A percentile compares a stretch with the other conserved stretches of the same genome.
phyloP scores from a whole-genome alignment of 129 eudicot species.

The Centrapalus pauciflorus region DNA sequence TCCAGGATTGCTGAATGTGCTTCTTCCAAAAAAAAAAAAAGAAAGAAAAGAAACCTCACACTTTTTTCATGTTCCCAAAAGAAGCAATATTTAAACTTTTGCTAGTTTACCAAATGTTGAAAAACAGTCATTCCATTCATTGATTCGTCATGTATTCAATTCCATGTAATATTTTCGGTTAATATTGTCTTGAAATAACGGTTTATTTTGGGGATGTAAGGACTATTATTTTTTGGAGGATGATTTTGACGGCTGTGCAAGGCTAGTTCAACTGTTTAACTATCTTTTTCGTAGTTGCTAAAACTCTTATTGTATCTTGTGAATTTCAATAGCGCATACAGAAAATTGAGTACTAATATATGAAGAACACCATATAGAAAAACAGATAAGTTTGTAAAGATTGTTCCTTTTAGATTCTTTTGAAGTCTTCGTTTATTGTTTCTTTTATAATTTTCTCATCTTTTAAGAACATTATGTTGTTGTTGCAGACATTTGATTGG shows the following conservation, averaged over 20 bases:
- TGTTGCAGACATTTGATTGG: conserved; percentile 93
- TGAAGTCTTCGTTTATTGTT: background rate
- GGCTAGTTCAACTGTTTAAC: background rate
- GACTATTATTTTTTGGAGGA: background rate
- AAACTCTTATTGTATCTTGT: background rate
- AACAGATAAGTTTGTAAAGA: conserved; percentile 14
- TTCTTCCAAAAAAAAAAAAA: background rate
- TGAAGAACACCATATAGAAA: no score
- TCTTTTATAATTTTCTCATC: background rate
- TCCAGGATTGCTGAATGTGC: background rate
- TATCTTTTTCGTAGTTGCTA: background rate
- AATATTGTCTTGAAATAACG: background rate
- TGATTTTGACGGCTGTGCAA: background rate
- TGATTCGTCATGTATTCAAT: background rate
- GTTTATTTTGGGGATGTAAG: no score
- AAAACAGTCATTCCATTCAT: background rate
- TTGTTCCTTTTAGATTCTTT: background rate
- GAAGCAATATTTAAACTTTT: background rate
- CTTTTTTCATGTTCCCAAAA: conserved; percentile 4
- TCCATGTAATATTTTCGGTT: background rate
- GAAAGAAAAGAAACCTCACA: background rate
- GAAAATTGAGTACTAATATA: no score
- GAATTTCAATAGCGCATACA: background rate
- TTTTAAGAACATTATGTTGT: background rate
- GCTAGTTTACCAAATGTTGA: background rate